A percentile compares a stretch with the other conserved stretches of the same genome.
phyloP scores from a whole-genome alignment of 345 rosid species.

The Gossypium stocksii region DNA sequence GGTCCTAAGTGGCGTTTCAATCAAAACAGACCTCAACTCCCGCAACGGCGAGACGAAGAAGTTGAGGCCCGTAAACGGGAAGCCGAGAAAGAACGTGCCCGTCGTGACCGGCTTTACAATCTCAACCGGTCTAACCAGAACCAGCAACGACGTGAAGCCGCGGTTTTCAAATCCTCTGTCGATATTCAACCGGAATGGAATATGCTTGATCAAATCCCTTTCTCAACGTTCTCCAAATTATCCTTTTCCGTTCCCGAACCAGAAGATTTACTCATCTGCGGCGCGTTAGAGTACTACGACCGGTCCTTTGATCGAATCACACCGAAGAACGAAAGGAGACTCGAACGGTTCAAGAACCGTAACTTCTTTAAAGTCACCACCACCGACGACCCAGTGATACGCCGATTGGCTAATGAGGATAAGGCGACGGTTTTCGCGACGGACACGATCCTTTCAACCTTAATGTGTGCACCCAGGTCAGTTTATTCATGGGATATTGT shows the following conservation, averaged over 20 bases:
- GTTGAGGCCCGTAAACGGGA: constrained; percentile 53
- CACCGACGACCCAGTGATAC: constrained; percentile 82
- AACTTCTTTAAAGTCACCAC: constrained; percentile 95
- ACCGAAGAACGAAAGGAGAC: constrained; percentile 74
- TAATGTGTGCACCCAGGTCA: constrained; percentile 92
- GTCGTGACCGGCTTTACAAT: background rate
- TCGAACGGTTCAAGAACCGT: constrained; percentile 83
- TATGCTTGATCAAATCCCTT: constrained; percentile 96
- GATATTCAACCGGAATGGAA: constrained; percentile 98
- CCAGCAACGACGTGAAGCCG: constrained; percentile 80
- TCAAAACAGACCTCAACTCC: constrained; percentile 69
- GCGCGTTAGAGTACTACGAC: constrained; percentile 59
- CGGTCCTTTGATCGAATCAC: constrained; percentile 64
- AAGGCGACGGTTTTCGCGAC: constrained; percentile 90
- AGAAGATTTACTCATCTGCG: constrained; percentile 37
- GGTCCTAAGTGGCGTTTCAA: constrained; percentile 90
- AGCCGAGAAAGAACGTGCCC: background rate
- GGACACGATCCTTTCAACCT: constrained; percentile 65
- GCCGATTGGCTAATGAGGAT: constrained; percentile 82
- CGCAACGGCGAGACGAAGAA: constrained; percentile 53
- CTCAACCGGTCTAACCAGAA: constrained; percentile 47
- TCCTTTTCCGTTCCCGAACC: constrained; percentile 75
- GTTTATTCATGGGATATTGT: constrained; percentile 47
- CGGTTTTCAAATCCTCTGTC: constrained; percentile 75
- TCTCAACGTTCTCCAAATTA: constrained; percentile 76